Evolutionary conservation across 139 green algal genomes (phyloP), one percentile per base, ranked within the genome.

Genomic region (Protoeuglena noctilucae): DNA sequence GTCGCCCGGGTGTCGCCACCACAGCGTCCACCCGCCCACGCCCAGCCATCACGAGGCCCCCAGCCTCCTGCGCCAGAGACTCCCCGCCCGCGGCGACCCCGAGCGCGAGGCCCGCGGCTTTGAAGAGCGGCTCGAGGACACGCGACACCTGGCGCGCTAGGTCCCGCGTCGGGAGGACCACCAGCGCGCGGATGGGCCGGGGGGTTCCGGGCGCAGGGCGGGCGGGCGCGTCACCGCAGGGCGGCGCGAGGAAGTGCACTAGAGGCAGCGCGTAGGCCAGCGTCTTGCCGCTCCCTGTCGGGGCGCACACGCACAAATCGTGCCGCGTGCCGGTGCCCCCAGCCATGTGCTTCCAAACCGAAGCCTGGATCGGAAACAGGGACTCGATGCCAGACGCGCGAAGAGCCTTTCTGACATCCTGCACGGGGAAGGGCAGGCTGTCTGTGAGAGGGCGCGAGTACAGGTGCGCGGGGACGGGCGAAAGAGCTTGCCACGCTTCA

Each of bases 201-300:
- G 27, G 48, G 47, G 50, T 56, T 65, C 40, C 45, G 48, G 28
- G 23, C 28, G 31, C 17, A 2, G 34, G 46, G 29, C 22, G 6
- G 5, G 40, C 24, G 40, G 25, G 50, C 22, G 34, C 21, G n/a
- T 65, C 23, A 23, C 17, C 65, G 22, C 52, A 51, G 19, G 65
- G 76, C 63, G 55, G 54, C 7, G 63, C 48, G 34, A 93, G 70
- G 1, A 41, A 68, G 24, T 88, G 77, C 1, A 87, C 18, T 12
- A 93, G 16, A 0, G 86, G 86, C 46, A 95, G 70, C 0, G 58
- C 66, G 61, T 94, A 95, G 0, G 86, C 76, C 19, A 95, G 65
- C 1, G 86, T 95, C 64, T 95, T 95, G 47, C 86, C 86, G 52
- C 71, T 84, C 54, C 86, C 86, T 0, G 86, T 95, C 21, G 85